These are phyloP conservation scores for Trichoderma hamatum DNA, from an alignment of 2,329 filamentous ascomycete species.

Conservation along the genomic window DNA sequence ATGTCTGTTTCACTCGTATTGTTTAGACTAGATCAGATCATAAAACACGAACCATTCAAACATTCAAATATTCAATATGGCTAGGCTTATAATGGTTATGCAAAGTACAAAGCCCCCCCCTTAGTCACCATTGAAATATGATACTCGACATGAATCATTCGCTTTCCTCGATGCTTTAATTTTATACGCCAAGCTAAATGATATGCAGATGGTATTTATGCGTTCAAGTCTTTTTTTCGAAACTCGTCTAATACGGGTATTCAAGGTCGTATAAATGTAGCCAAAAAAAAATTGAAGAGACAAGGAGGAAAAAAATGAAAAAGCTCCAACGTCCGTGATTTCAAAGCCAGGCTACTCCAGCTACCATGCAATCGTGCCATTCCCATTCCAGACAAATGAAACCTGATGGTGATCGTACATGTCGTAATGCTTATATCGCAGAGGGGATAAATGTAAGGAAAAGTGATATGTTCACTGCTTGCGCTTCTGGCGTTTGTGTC, in stretches of 20 bases:
- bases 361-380: conserved; percentile 22
- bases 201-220: conserved; percentile 4
- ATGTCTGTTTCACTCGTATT: background rate
- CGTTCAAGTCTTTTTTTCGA: conserved; percentile 2
- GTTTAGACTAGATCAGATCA: background rate
- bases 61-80: background rate
- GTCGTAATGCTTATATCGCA: conserved; percentile 20
- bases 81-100: background rate
- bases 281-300: background rate
- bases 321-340: background rate
- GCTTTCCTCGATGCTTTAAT: conserved; percentile 1
- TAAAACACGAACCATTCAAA: background rate
- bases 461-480: conserved; percentile 3
- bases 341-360: conserved; percentile 22
- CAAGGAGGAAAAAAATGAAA: background rate
- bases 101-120: background rate
- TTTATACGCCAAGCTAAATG: conserved; percentile 16
- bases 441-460: background rate
- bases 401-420: conserved; percentile 24
- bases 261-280: conserved; percentile 18
- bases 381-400: conserved; percentile 24
- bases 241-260: conserved; percentile 17
- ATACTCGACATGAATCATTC: no score
- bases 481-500: background rate
- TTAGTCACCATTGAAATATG: no score